Evolutionary conservation across 169 alveolate genomes (phyloP).

Genomic region (Eimeria zaria): DNA sequence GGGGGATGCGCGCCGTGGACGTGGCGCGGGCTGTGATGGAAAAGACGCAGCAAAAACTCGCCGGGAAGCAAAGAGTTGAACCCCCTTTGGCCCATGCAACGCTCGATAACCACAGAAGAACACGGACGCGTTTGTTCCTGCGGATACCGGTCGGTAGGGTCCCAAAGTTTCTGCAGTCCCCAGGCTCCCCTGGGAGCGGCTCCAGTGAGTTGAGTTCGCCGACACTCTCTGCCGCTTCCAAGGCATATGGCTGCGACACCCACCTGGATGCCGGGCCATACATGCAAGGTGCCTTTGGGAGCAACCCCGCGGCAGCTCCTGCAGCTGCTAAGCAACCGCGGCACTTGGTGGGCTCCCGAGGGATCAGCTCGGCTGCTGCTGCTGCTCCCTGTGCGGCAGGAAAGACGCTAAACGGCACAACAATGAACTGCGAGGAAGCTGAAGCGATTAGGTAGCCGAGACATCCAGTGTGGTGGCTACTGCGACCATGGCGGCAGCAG

Average conservation of each 20-base stretch:
- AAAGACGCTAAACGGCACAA: conserved; percentile 80
- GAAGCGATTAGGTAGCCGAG: conserved; percentile 82
- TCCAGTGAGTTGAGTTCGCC: conserved; percentile 67
- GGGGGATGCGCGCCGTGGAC: conserved; percentile 54
- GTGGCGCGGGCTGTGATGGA: conserved; percentile 20
- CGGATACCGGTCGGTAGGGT: conserved; percentile 21
- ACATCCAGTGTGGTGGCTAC: conserved; percentile 79
- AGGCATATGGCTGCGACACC: conserved; percentile 68
- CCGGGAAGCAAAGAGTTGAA: conserved; percentile 59
- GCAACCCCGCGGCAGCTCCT: conserved; percentile 83
- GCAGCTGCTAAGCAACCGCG: conserved; percentile 72
- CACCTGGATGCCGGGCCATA: conserved; percentile 51
- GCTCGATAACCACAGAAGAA: conserved; percentile 67
- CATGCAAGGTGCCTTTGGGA: conserved; percentile 78
- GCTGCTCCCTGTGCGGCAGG: conserved; percentile 80
- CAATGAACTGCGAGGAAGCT: conserved; percentile 80
- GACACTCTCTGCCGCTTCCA: conserved; percentile 76
- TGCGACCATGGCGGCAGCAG: conserved; percentile 82
- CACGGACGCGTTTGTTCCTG: conserved; percentile 71
- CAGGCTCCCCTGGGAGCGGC: conserved; percentile 68
- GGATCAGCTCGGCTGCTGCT: conserved; percentile 81
- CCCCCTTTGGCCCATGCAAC: conserved; percentile 35
- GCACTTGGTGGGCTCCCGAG: conserved; percentile 82
- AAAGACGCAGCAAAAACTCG: conserved; percentile 77
- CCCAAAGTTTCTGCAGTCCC: conserved; percentile 68